Evolutionary conservation across 1,284 basidiomycete genomes (phyloP).

Genomic region (Paramarasmius palmivorus): DNA sequence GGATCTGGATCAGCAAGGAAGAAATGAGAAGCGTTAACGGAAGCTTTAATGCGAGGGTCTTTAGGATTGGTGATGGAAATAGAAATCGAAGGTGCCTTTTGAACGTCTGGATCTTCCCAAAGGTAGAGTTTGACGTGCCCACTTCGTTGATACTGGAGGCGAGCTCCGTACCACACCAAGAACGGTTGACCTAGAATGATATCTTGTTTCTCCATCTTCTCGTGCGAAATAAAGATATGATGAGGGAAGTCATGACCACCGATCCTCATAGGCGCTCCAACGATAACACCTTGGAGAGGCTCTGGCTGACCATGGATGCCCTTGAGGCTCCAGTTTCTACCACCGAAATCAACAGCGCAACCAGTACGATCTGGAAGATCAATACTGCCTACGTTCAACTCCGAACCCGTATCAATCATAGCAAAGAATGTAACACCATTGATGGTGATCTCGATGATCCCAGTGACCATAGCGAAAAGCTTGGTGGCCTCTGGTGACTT

Average conservation of each 20-base stretch:
- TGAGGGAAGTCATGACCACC: slow-evolving; percentile 3
- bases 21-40: background rate
- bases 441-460: slow-evolving; percentile 4
- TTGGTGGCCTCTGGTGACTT: background rate
- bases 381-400: slow-evolving; percentile 21
- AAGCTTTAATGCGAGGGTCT: slow-evolving; percentile 9
- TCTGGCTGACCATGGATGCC: slow-evolving; percentile 1
- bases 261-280: background rate
- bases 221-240: background rate
- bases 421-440: background rate
- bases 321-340: background rate
- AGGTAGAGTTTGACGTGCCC: slow-evolving; percentile 7
- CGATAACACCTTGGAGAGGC: slow-evolving; percentile 1
- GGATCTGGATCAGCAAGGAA: background rate
- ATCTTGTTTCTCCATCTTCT: background rate
- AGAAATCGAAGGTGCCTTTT: background rate
- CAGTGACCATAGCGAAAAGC: slow-evolving; percentile 13
- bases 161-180: background rate
- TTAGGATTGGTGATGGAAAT: background rate
- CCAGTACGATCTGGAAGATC: slow-evolving; percentile 5
- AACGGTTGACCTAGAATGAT: slow-evolving; percentile 5
- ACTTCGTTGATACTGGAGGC: background rate
- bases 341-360: slow-evolving; percentile 1
- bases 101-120: background rate
- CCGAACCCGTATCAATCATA: slow-evolving; percentile 24